phyloP scores from a whole-genome alignment of 129 eudicot species.

The Calendula officinalis region DNA sequence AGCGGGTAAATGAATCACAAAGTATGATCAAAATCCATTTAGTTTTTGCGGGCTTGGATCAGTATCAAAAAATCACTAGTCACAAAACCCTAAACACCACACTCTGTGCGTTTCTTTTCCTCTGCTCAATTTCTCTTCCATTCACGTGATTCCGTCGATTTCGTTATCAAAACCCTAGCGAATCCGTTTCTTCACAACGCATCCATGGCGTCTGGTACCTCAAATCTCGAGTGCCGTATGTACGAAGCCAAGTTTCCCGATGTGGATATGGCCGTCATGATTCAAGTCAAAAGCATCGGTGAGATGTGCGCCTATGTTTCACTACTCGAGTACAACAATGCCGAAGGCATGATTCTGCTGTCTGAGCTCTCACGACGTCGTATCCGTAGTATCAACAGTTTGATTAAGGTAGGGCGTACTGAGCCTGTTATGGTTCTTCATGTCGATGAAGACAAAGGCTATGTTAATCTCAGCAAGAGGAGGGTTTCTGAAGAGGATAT shows the following conservation, averaged over 20 bases:
- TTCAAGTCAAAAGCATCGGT: slow-evolving; percentile 86
- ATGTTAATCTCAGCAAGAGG: slow-evolving; percentile 85
- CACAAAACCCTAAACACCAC: slow-evolving; percentile 26
- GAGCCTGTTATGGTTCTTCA: slow-evolving; percentile 95
- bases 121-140: slow-evolving; percentile 9
- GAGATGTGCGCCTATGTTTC: slow-evolving; percentile 94
- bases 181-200: neutral
- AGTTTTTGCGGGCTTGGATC: too few species aligned
- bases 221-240: slow-evolving; percentile 90
- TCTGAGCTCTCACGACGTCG: slow-evolving; percentile 97
- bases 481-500: slow-evolving; percentile 93
- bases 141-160: slow-evolving; percentile 8
- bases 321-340: slow-evolving; percentile 88
- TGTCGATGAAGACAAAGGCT: slow-evolving; percentile 85
- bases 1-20: too few species aligned
- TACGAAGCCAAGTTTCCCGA: slow-evolving; percentile 84
- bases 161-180: slow-evolving; percentile 20
- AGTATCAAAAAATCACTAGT: too few species aligned
- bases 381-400: slow-evolving; percentile 81
- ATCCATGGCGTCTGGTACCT: slow-evolving; percentile 59
- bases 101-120: neutral
- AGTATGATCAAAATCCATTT: too few species aligned
- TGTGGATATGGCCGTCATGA: slow-evolving; percentile 90
- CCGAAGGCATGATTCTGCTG: slow-evolving; percentile 83
- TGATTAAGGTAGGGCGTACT: slow-evolving; percentile 84